phyloP scores from a whole-genome alignment of 129 eudicot genomes.

The Artemisia tridentata region DNA sequence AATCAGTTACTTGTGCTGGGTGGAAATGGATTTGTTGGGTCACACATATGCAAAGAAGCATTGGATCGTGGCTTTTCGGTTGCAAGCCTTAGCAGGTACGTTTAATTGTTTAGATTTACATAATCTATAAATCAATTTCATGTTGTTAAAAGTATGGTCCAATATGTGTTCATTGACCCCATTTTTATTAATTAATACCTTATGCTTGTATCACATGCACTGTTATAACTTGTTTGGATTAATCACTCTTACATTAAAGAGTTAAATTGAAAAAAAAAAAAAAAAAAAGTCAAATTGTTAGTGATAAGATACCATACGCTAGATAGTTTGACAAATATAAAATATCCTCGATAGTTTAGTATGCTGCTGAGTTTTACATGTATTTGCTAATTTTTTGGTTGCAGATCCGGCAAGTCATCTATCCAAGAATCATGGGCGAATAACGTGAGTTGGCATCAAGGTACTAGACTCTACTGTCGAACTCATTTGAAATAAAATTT shows the following conservation, averaged over 20 bases:
- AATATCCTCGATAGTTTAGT: not conserved
- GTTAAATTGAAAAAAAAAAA: not conserved
- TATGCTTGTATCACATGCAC: not conserved
- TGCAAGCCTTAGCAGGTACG: constrained; percentile 94
- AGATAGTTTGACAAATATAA: not conserved
- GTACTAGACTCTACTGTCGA: constrained; percentile 28
- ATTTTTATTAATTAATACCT: not conserved
- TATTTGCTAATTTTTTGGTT: constrained; percentile 21
- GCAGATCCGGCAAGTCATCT: constrained; percentile 84
- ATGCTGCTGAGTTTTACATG: constrained; percentile 1
- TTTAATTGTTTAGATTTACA: not conserved
- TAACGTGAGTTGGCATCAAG: constrained; percentile 85
- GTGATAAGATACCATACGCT: not conserved
- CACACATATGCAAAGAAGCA: constrained; percentile 91
- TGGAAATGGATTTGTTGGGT: constrained; percentile 96
- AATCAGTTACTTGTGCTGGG: constrained; percentile 87
- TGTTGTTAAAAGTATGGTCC: not conserved
- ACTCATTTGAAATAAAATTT: not conserved
- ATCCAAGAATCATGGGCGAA: constrained; percentile 82
- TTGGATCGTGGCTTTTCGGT: constrained; percentile 71
- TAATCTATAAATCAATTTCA: not conserved
- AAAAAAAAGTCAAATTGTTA: too few relatives aligned
- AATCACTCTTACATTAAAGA: not conserved
- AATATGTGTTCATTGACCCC: constrained; percentile 17
- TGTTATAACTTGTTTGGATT: not conserved